These are phyloP conservation scores for Francoa sonchifolia DNA, from an alignment of 441 rosid species.

Conservation along the genomic window DNA sequence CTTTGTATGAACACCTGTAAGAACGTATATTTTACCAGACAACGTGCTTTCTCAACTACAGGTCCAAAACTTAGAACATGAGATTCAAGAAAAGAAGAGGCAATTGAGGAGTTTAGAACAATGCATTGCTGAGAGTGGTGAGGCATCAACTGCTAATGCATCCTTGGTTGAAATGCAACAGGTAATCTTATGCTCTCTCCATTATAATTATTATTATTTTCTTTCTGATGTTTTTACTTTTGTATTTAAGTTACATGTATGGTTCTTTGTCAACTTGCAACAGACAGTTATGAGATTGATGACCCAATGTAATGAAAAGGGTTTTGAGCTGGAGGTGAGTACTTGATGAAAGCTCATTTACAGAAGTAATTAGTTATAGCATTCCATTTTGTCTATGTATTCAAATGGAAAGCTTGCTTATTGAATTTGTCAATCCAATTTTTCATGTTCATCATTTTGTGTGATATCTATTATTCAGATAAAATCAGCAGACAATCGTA, in stretches of 20 bases:
- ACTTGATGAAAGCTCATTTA: constrained; percentile 5
- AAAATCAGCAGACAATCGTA: constrained; percentile 86
- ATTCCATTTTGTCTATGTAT: background rate
- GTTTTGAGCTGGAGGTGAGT: constrained; percentile 89
- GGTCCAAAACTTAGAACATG: constrained; percentile 78
- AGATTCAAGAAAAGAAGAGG: constrained; percentile 83
- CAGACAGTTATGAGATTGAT: constrained; percentile 82
- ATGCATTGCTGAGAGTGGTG: constrained; percentile 76
- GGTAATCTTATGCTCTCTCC: constrained; percentile 29
- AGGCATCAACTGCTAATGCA: constrained; percentile 85
- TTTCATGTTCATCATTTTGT: constrained; percentile 9
- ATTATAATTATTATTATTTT: background rate
- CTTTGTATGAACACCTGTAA: background rate
- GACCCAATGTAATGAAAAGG: constrained; percentile 85
- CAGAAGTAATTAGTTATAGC: background rate
- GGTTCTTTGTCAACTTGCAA: constrained; percentile 17
- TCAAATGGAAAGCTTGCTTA: background rate
- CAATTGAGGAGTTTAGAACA: constrained; percentile 82
- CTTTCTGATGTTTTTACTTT: background rate
- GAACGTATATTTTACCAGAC: background rate
- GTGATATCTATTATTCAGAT: constrained; percentile 38
- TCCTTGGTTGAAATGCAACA: constrained; percentile 92
- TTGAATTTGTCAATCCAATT: background rate
- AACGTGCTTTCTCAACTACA: constrained; percentile 21
- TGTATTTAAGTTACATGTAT: constrained; percentile 2